Evolutionary conservation across 768 basidiomycete species (phyloP), one percentile per base, ranked within the genome.

Genomic region (Arthromyces matolae): DNA sequence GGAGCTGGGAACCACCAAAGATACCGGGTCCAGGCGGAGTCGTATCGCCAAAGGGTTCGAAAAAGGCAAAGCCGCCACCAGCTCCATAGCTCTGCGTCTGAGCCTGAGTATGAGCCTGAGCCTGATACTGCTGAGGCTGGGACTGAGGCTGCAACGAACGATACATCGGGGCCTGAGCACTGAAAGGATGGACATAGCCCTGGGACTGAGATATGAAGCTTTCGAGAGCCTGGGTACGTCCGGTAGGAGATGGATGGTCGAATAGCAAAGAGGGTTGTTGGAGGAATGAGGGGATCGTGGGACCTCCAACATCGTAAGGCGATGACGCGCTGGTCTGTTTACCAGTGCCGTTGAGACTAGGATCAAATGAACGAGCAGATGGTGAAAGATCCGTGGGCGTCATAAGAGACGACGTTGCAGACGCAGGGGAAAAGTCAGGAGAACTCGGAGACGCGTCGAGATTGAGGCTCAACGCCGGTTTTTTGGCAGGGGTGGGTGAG

Each of bases 311-410:
- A 39, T 86, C 84, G 54, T 79, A 81, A 23, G 77, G 69, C 35
- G 75, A 67, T 9, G 76, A 70, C 16, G n/a, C n/a, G n/a, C n/a
- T n/a, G n/a, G n/a, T n/a, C n/a, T n/a, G n/a, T n/a, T n/a, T n/a
- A n/a, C n/a, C n/a, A n/a, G n/a, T n/a, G n/a, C n/a, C n/a, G n/a
- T 54, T 54, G 35, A 78, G 58, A 61, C 75, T 86, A 43, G 74
- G 60, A 53, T 85, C 82, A 57, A 83, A 81, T 13, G 75, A 61
- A 42, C 65, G 62, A 45, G 76, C 77, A 43, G 79, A 77, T 22
- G 86, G 87, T 12, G 85, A 87, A 41, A 84, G 70, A 57, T 88
- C 86, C 32, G 84, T 83, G 1, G 87, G 86, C 0, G 87, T 89
- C 49, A 88, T 66, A 16, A 89, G 74, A 14, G 81, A 78, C 31